Conservation (phyloP, 2,329 filamentous ascomycete genomes). For the Penicillium sp. region DNA sequence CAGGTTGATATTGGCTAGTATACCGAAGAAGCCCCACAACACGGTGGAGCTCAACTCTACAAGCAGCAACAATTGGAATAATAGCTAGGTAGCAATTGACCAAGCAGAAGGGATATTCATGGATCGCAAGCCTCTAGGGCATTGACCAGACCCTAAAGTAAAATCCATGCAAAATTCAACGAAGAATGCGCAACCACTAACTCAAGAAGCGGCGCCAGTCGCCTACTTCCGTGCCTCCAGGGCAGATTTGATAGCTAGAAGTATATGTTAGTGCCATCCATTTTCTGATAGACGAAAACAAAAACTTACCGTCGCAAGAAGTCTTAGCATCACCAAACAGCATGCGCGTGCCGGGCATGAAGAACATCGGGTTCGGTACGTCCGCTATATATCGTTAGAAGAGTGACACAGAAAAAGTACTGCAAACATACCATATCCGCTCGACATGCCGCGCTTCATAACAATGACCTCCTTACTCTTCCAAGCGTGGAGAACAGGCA, state of each 20-base stretch:
- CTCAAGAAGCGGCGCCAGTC: background rate
- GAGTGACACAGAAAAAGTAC: background rate
- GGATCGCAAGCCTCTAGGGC: no score
- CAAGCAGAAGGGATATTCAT: no score
- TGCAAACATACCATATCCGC: conserved; percentile 70
- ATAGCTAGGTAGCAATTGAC: background rate
- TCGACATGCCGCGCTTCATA: conserved; percentile 90
- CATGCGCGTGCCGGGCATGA: conserved; percentile 87
- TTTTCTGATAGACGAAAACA: background rate
- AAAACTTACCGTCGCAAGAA: conserved; percentile 71
- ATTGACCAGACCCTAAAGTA: no score
- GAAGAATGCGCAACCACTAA: no score
- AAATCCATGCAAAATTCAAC: background rate
- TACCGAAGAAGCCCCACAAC: no score
- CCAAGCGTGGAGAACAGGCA: conserved; percentile 91
- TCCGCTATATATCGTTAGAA: conserved; percentile 61
- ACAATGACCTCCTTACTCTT: conserved; percentile 92
- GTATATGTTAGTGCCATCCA: background rate
- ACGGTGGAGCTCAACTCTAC: background rate
- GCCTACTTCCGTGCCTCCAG: conserved; percentile 35
- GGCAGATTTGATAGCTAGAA: conserved; percentile 46
- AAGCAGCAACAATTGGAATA: background rate
- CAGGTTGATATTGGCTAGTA: no score
- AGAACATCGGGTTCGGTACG: conserved; percentile 92
- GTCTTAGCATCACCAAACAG: conserved; percentile 87